Percentiles rank a stretch among this genome's conserved stretches.
phyloP scores from a whole-genome alignment of 495 filamentous ascomycete genomes.

The Filosporella fistucella region DNA sequence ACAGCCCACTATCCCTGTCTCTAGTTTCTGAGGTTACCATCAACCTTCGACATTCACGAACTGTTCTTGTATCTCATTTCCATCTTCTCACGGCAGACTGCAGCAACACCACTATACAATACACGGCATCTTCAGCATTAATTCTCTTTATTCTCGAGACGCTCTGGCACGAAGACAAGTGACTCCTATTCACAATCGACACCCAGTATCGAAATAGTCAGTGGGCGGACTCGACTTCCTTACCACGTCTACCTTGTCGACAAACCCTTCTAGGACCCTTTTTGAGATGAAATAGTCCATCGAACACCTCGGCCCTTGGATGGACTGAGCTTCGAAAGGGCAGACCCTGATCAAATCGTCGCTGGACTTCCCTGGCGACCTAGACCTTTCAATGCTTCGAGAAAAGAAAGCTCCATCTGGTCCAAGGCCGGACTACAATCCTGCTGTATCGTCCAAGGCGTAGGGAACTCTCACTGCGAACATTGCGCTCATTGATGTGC shows the following conservation, averaged over 20 bases:
- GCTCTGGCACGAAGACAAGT: too few species aligned
- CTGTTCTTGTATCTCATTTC: too few species aligned
- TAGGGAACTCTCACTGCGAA: conserved; percentile 10
- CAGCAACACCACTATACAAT: background rate
- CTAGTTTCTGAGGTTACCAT: background rate
- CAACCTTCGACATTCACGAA: background rate
- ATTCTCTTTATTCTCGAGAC: background rate
- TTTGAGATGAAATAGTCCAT: conserved; percentile 24
- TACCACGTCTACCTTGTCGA: background rate
- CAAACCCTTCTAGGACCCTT: background rate
- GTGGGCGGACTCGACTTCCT: background rate
- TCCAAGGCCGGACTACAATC: conserved; percentile 48
- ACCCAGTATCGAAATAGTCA: too few species aligned
- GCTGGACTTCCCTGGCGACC: conserved; percentile 12
- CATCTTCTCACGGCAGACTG: background rate
- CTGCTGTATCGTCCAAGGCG: conserved; percentile 29
- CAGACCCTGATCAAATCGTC: conserved; percentile 12
- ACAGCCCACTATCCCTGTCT: background rate
- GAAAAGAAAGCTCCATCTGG: conserved; percentile 49
- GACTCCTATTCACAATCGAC: too few species aligned
- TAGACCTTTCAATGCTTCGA: conserved; percentile 41
- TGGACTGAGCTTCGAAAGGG: conserved; percentile 22
- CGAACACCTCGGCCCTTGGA: conserved; percentile 19
- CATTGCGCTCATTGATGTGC: conserved; percentile 18
- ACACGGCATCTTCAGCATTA: background rate